Evolutionary conservation across 2,329 filamentous ascomycete genomes (phyloP).

Genomic region (Nemania diffusa): DNA sequence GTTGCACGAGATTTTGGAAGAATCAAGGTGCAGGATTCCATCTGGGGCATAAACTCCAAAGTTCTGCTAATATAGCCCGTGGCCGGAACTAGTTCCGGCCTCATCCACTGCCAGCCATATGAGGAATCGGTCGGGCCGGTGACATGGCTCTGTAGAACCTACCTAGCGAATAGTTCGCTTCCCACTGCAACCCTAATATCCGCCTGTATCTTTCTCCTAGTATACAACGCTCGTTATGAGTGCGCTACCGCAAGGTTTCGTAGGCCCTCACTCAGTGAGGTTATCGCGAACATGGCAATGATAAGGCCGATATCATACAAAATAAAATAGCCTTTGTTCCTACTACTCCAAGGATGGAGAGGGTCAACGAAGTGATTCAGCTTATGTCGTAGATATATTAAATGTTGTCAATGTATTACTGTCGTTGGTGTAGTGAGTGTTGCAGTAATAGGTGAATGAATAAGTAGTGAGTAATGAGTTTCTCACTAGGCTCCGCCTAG

Average conservation of each 20-base stretch:
- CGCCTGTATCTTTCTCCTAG: slow-evolving; percentile 10
- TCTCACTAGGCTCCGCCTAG: slow-evolving; percentile 21
- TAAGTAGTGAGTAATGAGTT: slow-evolving; percentile 32
- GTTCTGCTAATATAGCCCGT: slow-evolving; percentile 45
- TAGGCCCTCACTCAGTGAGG: slow-evolving; percentile 5
- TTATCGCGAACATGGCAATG: slow-evolving; percentile 17
- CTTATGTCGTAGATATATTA: background rate
- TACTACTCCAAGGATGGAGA: background rate
- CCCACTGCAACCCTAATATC: background rate
- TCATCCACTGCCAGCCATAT: slow-evolving; percentile 33
- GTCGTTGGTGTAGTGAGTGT: background rate
- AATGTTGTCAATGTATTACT: background rate
- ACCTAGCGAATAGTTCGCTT: slow-evolving; percentile 17
- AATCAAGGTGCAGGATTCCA: slow-evolving; percentile 8
- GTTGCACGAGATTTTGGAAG: slow-evolving; percentile 12
- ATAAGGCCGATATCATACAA: slow-evolving; percentile 3
- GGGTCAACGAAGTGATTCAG: background rate
- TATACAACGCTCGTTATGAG: background rate
- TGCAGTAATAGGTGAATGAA: slow-evolving; percentile 3
- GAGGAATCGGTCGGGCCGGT: slow-evolving; percentile 38
- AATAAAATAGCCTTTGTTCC: background rate
- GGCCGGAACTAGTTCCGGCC: slow-evolving; percentile 52
- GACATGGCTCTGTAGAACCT: slow-evolving; percentile 15
- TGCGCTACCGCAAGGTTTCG: background rate
- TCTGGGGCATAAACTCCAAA: slow-evolving; percentile 34